phyloP scores from a whole-genome alignment of 2,329 filamentous ascomycete genomes.

The Colletotrichum limetticola region DNA sequence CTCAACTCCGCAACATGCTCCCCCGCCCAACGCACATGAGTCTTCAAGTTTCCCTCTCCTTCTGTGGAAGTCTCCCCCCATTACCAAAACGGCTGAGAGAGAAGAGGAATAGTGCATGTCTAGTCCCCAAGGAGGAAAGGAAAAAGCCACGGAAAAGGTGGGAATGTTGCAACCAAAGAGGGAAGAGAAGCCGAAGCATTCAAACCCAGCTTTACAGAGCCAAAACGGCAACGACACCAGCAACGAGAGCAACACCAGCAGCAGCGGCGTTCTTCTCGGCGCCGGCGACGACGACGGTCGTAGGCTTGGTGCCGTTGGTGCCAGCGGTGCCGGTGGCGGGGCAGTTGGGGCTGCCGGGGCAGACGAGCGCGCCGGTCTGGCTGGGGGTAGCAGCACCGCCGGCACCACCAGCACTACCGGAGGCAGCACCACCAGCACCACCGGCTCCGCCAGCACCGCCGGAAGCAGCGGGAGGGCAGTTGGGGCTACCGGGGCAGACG shows the following conservation, averaged over 20 bases:
- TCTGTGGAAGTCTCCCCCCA: conserved; percentile 10
- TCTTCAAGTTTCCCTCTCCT: background rate
- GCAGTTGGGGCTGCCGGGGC: background rate
- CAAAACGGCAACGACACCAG: conserved; percentile 17
- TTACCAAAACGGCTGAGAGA: background rate
- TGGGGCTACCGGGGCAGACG: background rate
- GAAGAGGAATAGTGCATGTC: too few species aligned
- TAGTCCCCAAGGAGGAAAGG: background rate
- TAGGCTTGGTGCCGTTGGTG: background rate
- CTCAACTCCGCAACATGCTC: too few species aligned
- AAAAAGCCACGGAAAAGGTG: too few species aligned
- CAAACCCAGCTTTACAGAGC: conserved; percentile 8
- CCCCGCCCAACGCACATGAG: too few species aligned
- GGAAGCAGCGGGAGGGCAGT: background rate
- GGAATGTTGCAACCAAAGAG: too few species aligned
- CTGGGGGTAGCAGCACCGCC: background rate
- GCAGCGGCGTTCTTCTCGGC: conserved; percentile 11
- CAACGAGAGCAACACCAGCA: conserved; percentile 13
- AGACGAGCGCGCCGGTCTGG: background rate
- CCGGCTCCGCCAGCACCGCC: background rate
- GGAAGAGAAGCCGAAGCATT: too few species aligned
- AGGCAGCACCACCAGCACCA: too few species aligned
- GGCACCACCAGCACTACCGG: background rate
- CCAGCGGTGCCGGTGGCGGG: background rate
- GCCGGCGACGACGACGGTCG: conserved; percentile 26